These are phyloP conservation scores for Corylus americana DNA, from an alignment of 306 rosid species.

Conservation along the genomic window DNA sequence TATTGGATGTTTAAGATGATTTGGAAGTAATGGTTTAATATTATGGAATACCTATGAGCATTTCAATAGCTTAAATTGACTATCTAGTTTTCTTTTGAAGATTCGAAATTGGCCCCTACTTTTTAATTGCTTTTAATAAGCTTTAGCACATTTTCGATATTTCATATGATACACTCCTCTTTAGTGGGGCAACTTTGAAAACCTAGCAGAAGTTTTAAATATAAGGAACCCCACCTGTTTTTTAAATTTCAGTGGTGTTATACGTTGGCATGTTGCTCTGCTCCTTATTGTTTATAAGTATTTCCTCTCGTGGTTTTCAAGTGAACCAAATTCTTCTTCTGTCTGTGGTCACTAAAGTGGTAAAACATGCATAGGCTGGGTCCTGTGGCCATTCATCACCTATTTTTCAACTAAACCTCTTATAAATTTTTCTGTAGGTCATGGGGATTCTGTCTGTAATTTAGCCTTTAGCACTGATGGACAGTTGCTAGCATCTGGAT, in stretches of 20 bases:
- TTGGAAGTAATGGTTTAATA: neutral
- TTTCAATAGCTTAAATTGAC: neutral
- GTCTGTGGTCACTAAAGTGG: neutral
- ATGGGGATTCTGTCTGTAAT: constrained; percentile 67
- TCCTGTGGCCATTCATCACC: constrained; percentile 8
- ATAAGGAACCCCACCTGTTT: neutral
- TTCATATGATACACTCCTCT: neutral
- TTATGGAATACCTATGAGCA: neutral
- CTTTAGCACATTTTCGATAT: neutral
- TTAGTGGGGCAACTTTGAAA: neutral
- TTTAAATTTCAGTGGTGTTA: neutral
- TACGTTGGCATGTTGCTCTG: neutral
- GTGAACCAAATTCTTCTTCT: neutral
- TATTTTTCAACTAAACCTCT: neutral
- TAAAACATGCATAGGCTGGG: constrained; percentile 12
- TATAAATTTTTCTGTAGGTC: constrained; percentile 55
- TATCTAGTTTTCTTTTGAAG: neutral
- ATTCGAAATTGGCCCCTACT: neutral
- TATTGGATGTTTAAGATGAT: neutral
- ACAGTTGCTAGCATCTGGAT: constrained; percentile 72
- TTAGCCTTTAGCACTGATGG: constrained; percentile 85
- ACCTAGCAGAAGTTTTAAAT: neutral
- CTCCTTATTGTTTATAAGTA: neutral
- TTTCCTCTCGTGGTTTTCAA: neutral
- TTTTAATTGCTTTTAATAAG: neutral